These are phyloP conservation scores for Malassezia vespertilionis DNA, from an alignment of 1,284 basidiomycete genomes.

Conservation along the genomic window DNA sequence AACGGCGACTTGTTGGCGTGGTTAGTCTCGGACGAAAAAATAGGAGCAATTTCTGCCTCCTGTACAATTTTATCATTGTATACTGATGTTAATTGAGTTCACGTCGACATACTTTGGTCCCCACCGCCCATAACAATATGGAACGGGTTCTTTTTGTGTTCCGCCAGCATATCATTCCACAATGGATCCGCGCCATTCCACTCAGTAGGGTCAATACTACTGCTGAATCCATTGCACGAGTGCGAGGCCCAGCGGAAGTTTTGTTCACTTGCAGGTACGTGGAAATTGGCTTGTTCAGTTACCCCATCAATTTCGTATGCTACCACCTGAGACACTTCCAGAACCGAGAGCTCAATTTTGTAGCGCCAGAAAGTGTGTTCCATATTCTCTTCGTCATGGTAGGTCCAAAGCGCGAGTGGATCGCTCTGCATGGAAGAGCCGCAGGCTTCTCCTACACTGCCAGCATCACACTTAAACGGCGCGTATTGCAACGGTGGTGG, in stretches of 20 bases:
- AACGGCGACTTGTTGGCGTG: constrained; percentile 59
- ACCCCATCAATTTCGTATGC: constrained; percentile 54
- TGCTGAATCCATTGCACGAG: constrained; percentile 57
- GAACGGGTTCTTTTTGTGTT: constrained; percentile 69
- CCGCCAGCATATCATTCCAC: constrained; percentile 77
- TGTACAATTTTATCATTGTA: constrained; percentile 30
- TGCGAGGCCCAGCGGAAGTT: constrained; percentile 86
- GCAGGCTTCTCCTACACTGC: constrained; percentile 17
- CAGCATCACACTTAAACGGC: constrained; percentile 15
- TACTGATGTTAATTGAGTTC: constrained; percentile 26
- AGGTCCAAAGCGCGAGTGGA: constrained; percentile 70
- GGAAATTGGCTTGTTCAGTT: constrained; percentile 55
- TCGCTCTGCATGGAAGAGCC: constrained; percentile 28
- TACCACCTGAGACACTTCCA: constrained; percentile 63
- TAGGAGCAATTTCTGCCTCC: constrained; percentile 56
- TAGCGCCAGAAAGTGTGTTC: constrained; percentile 92
- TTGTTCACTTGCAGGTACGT: constrained; percentile 66
- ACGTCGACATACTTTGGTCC: constrained; percentile 30
- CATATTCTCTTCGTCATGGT: constrained; percentile 54
- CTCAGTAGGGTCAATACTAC: constrained; percentile 50
- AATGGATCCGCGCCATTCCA: constrained; percentile 53
- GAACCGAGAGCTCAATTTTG: constrained; percentile 69
- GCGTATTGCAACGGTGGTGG: constrained; percentile 59
- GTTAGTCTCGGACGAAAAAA: constrained; percentile 63
- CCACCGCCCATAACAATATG: constrained; percentile 70